A percentile compares a stretch with the other conserved stretches of the same genome.
Conservation (phyloP, 768 basidiomycete genomes). For the Gloeopeniophorella convolvens region DNA sequence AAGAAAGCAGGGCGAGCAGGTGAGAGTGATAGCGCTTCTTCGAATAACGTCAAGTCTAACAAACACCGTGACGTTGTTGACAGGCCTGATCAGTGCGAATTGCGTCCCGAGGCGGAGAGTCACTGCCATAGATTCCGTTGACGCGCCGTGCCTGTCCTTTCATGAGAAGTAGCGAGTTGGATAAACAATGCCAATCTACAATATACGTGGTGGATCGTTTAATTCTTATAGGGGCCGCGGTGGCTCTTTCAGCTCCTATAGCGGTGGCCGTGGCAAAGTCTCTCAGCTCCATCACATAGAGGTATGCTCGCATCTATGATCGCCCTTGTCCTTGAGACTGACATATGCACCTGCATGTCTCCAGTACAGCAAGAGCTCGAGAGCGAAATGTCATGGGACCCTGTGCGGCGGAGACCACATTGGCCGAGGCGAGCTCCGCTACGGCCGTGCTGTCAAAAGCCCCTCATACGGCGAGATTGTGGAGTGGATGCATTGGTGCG, state of each 20-base stretch:
- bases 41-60: too few relatives aligned
- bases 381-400: conserved; percentile 61
- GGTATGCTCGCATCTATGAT: background rate
- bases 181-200: too few relatives aligned
- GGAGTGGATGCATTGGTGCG: conserved; percentile 74
- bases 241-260: background rate
- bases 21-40: too few relatives aligned
- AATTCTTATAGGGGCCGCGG: background rate
- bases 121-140: too few relatives aligned
- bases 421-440: conserved; percentile 53
- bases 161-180: too few relatives aligned
- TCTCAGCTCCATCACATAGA: conserved; percentile 7
- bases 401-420: conserved; percentile 54
- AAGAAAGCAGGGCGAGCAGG: too few relatives aligned
- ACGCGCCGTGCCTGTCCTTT: too few relatives aligned
- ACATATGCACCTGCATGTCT: background rate
- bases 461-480: conserved; percentile 58
- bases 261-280: background rate
- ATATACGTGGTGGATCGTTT: too few relatives aligned
- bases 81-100: too few relatives aligned
- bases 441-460: conserved; percentile 43
- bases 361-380: conserved; percentile 67
- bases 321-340: background rate
- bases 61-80: too few relatives aligned
- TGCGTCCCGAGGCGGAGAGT: too few relatives aligned